A percentile compares a stretch with the other conserved stretches of the same genome.
phyloP scores from a whole-genome alignment of 2,329 filamentous ascomycete species.

The Chrysoporthe deuterocubensis region DNA sequence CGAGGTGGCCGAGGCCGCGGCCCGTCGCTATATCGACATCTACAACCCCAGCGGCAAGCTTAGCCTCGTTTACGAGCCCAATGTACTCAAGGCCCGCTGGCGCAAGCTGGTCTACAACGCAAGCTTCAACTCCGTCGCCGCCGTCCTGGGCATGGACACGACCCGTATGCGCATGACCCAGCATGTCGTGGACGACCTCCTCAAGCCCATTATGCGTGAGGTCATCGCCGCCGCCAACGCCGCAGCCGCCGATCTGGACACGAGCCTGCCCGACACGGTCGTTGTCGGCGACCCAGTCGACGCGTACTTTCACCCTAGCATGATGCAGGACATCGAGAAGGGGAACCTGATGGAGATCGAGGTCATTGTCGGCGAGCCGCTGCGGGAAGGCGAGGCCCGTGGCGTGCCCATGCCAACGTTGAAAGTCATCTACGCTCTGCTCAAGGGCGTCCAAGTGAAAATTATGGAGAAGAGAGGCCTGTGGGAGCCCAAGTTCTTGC shows the following conservation, averaged over 20 bases:
- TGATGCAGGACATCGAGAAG: conserved; percentile 58
- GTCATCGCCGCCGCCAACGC: conserved; percentile 66
- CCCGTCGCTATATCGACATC: conserved; percentile 42
- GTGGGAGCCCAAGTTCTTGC: too few species aligned
- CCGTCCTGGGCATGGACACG: conserved; percentile 66
- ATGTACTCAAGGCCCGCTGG: conserved; percentile 74
- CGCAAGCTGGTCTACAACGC: conserved; percentile 80
- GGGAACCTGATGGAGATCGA: conserved; percentile 49
- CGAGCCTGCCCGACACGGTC: conserved; percentile 47
- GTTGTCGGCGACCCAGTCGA: conserved; percentile 55
- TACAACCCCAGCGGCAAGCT: conserved; percentile 63
- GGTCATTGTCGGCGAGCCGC: conserved; percentile 56
- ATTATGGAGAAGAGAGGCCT: too few species aligned
- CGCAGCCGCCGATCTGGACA: conserved; percentile 37
- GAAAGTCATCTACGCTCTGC: not conserved
- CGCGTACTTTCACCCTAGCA: conserved; percentile 55
- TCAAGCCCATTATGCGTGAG: conserved; percentile 69
- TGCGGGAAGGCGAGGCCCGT: conserved; percentile 48
- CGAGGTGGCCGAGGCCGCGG: conserved; percentile 8
- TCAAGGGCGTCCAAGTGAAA: too few species aligned
- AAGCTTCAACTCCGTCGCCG: conserved; percentile 73
- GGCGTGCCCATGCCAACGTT: conserved; percentile 35
- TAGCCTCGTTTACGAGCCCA: conserved; percentile 51
- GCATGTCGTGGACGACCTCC: not conserved
- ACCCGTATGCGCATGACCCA: conserved; percentile 37